Conservation (phyloP, 331 rosid species). For the Quercus phellos region DNA sequence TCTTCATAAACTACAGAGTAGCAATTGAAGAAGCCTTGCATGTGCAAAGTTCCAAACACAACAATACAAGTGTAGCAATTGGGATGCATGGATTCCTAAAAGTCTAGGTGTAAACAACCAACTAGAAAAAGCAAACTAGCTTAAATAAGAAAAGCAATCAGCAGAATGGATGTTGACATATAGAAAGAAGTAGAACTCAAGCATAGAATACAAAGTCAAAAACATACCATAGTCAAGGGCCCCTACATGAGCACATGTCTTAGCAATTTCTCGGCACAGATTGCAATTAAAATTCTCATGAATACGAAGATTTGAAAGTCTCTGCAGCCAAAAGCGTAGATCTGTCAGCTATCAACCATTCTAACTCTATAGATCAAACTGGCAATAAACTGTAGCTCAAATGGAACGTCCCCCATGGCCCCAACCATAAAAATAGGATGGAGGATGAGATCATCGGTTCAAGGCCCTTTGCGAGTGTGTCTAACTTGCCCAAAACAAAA, state of each 20-base stretch:
- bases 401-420: no score
- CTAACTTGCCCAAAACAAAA: not conserved
- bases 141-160: not conserved
- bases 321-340: conserved; percentile 48
- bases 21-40: not conserved
- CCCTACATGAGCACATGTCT: conserved; percentile 71
- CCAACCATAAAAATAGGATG: no score
- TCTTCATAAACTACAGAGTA: conserved; percentile 5
- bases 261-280: conserved; percentile 81
- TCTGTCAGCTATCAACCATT: conserved; percentile 15
- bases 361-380: conserved; percentile 4
- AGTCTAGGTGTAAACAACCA: not conserved
- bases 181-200: not conserved
- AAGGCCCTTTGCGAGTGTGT: no score
- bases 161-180: not conserved
- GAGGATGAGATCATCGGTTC: no score
- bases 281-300: conserved; percentile 61
- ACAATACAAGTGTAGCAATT: not conserved
- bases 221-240: conserved; percentile 69
- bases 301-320: conserved; percentile 85
- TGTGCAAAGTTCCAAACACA: not conserved
- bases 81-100: conserved; percentile 1
- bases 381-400: no score
- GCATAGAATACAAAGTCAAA: not conserved
- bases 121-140: not conserved